These are phyloP conservation scores for Neobulgaria alba DNA, from an alignment of 2,329 filamentous ascomycete genomes.

Conservation along the genomic window DNA sequence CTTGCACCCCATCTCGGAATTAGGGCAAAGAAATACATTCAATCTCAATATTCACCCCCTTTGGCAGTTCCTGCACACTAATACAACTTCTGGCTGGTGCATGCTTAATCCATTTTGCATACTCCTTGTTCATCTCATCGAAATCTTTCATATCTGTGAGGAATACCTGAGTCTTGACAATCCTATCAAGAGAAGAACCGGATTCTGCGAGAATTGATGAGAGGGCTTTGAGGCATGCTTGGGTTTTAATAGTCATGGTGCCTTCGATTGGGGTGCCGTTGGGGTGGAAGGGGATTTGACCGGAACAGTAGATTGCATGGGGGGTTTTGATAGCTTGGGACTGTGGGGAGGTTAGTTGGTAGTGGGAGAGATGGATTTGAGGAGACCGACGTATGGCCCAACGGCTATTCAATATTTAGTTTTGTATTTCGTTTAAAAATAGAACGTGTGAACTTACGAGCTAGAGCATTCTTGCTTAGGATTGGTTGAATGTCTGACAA, in stretches of 20 bases:
- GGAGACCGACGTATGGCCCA: conserved; percentile 49
- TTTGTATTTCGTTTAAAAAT: too few species aligned
- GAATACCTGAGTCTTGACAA: conserved; percentile 91
- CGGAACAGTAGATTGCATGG: conserved; percentile 57
- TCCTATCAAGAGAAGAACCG: conserved; percentile 66
- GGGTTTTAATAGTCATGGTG: conserved; percentile 55
- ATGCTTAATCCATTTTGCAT: conserved; percentile 73
- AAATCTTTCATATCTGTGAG: conserved; percentile 88
- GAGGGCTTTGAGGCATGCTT: conserved; percentile 64
- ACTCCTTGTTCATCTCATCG: conserved; percentile 75
- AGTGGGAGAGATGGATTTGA: background rate
- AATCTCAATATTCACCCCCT: conserved; percentile 81
- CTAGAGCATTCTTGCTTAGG: conserved; percentile 49
- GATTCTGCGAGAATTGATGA: conserved; percentile 75
- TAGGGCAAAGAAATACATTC: conserved; percentile 71
- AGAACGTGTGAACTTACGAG: conserved; percentile 31
- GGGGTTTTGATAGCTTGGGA: conserved; percentile 61
- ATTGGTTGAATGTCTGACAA: conserved; percentile 41
- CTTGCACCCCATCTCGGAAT: too few species aligned
- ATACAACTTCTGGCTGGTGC: conserved; percentile 87
- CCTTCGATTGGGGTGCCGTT: conserved; percentile 28
- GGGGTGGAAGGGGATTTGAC: conserved; percentile 32
- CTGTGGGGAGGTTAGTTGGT: conserved; percentile 30
- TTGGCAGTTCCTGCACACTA: conserved; percentile 80
- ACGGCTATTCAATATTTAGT: conserved; percentile 47